Base-by-base conservation (phyloP, 805 yeast genomes). In the Saturnispora bothae region DNA sequence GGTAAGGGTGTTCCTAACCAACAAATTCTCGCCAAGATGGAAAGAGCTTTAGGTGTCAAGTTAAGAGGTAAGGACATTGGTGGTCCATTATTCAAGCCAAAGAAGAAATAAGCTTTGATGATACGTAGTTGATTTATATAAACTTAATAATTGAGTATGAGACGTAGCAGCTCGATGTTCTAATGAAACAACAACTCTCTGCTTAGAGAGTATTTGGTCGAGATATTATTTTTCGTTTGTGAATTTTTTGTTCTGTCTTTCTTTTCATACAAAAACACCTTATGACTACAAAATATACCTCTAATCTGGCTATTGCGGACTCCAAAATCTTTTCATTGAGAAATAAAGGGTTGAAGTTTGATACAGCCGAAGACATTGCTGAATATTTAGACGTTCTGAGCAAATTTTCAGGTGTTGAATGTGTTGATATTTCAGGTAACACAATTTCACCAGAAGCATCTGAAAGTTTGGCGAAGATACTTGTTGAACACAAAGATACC, bases 1-100 rank as follows among this genome's bases (percentile, higher is more conserved):
- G 96, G 95, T 43, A 78, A 94, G 58, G 98, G 95, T 32, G 76
- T 82, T 48, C 98, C 98, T 42, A 88, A 84, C 68, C 98, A 92
- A 68, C 97, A 88, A 64, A 63, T 92, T 38, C 71, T 92, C 53
- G 88, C 81, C 39, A 92, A 92, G 68, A 65, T 92, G 60, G 97
- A 92, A 68, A 76, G 96, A 63, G 94, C 81, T 30, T 69, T 92
- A 52, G 97, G 97, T 49, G 81, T 92, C 47, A 92, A 86, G 66
- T 75, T 92, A 57, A 77, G 97, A 67, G 98, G 98, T 57, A 88
- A 89, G 68, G 82, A 79, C 62, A 82, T 92, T 53, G 98, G 98
- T 46, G 76, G 78, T 53, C 95, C 97, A 25, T 69, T 92, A 49
- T 72, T 72, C 50, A 69, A 64, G 40, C 28, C 28, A 12, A 71